Percentiles rank a stretch among this genome's conserved stretches.
Conservation (phyloP, 257 asterid species). For the Handroanthus guayacan region DNA sequence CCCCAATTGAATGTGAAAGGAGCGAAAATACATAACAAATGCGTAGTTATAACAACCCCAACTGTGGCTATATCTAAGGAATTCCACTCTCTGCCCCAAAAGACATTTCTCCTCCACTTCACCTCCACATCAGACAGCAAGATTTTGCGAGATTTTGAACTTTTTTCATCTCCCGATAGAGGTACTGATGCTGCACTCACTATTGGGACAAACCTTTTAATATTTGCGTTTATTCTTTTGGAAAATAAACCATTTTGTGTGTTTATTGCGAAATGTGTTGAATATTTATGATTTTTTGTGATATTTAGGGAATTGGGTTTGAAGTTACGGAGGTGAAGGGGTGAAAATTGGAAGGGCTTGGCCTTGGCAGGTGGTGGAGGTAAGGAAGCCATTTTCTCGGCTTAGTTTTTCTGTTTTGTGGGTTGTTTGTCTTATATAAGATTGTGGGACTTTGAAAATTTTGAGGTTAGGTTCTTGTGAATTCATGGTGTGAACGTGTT, state of each 20-base stretch:
- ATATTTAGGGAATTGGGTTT: slow-evolving; percentile 32
- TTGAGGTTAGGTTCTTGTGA: slow-evolving; percentile 3
- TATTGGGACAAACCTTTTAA: slow-evolving; percentile 42
- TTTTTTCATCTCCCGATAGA: slow-evolving; percentile 46
- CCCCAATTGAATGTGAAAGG: slow-evolving; percentile 75
- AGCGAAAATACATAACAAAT: slow-evolving; percentile 61
- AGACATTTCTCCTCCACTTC: slow-evolving; percentile 53
- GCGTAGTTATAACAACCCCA: slow-evolving; percentile 64
- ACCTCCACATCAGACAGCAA: slow-evolving; percentile 75
- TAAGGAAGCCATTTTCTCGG: slow-evolving; percentile 57
- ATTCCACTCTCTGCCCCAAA: slow-evolving; percentile 68
- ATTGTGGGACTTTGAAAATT: slow-evolving; percentile 27
- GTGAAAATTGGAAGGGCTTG: slow-evolving; percentile 42
- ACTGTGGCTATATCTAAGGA: slow-evolving; percentile 54
- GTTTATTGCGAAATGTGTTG: slow-evolving; percentile 29
- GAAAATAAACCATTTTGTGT: slow-evolving; percentile 22
- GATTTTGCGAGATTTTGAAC: slow-evolving; percentile 54
- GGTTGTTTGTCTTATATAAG: slow-evolving; percentile 33
- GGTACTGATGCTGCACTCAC: slow-evolving; percentile 51
- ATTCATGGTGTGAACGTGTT: slow-evolving; percentile 36
- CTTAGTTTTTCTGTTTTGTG: slow-evolving; percentile 22
- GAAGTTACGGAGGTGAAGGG: slow-evolving; percentile 31
- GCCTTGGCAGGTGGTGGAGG: slow-evolving; percentile 50
- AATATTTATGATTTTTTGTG: slow-evolving; percentile 26
- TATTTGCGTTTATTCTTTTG: slow-evolving; percentile 20